Conservation (phyloP, 192 early-diverging fungal species). For the Diversispora epigaea region DNA sequence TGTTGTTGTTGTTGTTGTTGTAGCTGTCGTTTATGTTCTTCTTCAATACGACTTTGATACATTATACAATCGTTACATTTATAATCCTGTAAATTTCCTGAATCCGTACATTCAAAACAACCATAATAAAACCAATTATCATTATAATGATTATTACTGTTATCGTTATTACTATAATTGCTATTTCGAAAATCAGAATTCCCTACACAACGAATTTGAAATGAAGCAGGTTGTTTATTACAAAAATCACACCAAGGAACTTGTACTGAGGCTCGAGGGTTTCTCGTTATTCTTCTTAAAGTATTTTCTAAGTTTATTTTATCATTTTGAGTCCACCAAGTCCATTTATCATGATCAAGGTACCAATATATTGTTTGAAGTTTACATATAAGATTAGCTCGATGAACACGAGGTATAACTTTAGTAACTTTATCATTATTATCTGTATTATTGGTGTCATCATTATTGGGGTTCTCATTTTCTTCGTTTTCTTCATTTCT, state of each 20-base stretch:
- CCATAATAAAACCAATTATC: constrained; percentile 3
- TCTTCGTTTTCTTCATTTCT: too few species aligned
- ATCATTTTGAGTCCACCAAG: background rate
- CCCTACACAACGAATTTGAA: background rate
- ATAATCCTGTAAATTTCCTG: background rate
- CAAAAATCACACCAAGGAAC: constrained; percentile 16
- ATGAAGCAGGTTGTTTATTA: background rate
- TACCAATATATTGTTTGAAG: constrained; percentile 14
- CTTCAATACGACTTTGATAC: background rate
- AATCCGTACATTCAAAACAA: constrained; percentile 14
- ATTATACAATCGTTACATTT: constrained; percentile 8
- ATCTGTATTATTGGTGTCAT: too few species aligned
- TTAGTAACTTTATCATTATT: background rate
- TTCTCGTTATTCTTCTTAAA: constrained; percentile 2
- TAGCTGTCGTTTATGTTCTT: background rate
- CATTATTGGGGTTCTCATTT: too few species aligned
- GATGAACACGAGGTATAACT: background rate
- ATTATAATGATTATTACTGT: background rate
- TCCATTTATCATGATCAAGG: background rate
- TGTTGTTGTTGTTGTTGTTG: background rate
- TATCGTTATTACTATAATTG: too few species aligned
- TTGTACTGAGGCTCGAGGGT: background rate
- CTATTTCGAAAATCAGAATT: background rate
- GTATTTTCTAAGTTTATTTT: background rate
- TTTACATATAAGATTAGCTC: background rate